phyloP scores from a whole-genome alignment of 2,329 filamentous ascomycete species.

The Ophiocordyceps camponoti-leonardi region DNA sequence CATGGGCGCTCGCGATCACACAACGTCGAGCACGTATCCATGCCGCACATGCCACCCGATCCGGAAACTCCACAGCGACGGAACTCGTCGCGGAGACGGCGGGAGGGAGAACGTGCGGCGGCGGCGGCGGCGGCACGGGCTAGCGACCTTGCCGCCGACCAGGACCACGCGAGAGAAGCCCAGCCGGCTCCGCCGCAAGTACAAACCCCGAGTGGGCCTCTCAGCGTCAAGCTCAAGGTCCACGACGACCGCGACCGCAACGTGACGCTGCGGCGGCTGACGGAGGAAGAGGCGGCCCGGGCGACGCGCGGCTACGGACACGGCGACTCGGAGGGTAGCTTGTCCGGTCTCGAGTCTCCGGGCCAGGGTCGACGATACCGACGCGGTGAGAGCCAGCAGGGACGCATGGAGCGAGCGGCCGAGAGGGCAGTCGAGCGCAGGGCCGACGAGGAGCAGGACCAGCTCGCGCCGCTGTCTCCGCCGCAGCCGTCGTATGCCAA shows the following conservation, averaged over 20 bases:
- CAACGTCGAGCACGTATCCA: conserved; percentile 19
- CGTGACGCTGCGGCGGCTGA: conserved; percentile 42
- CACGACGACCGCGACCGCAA: conserved; percentile 43
- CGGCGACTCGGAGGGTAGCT: conserved; percentile 31
- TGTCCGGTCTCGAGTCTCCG: conserved; percentile 38
- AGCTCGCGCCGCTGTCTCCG: conserved; percentile 30
- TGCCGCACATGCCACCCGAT: conserved; percentile 38
- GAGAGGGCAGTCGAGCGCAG: conserved; percentile 28
- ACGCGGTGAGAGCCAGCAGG: conserved; percentile 27
- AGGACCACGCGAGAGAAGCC: conserved; percentile 21
- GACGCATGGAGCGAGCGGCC: conserved; percentile 14
- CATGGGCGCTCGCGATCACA: conserved; percentile 9
- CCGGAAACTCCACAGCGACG: conserved; percentile 22
- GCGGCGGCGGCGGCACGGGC: conserved; percentile 30
- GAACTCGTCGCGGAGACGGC: conserved; percentile 27
- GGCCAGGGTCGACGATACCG: conserved; percentile 30
- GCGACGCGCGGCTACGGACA: conserved; percentile 15
- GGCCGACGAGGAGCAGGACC: conserved; percentile 17
- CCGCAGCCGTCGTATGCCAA: conserved; percentile 40
- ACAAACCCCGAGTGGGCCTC: conserved; percentile 19
- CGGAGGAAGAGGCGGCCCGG: conserved; percentile 36
- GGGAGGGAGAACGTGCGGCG: conserved; percentile 26
- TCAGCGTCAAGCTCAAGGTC: conserved; percentile 42
- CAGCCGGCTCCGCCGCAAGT: conserved; percentile 19
- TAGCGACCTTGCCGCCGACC: conserved; percentile 24